These are phyloP conservation scores for Aspergillus tubingensis DNA, from an alignment of 2,329 filamentous ascomycete genomes.

Conservation along the genomic window DNA sequence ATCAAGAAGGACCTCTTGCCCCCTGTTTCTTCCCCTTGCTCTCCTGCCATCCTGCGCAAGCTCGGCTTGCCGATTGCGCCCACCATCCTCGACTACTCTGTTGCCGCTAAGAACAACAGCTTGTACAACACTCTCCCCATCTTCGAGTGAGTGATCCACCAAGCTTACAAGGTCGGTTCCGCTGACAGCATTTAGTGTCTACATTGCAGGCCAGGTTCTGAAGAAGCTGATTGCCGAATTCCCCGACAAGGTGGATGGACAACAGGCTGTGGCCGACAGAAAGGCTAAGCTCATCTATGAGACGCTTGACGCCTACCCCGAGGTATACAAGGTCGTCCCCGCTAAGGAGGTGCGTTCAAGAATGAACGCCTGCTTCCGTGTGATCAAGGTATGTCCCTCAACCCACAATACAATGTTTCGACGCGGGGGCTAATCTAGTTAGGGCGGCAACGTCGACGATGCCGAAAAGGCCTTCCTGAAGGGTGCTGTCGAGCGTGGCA, in stretches of 20 bases:
- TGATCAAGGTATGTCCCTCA: conserved; percentile 50
- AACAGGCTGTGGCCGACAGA: conserved; percentile 69
- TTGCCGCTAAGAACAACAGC: conserved; percentile 87
- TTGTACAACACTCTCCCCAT: conserved; percentile 96
- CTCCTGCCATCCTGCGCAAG: conserved; percentile 68
- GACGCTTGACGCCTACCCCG: conserved; percentile 71
- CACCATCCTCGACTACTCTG: conserved; percentile 78
- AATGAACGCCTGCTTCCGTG: conserved; percentile 95
- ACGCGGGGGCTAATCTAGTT: conserved; percentile 18
- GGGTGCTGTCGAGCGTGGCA: conserved; percentile 65
- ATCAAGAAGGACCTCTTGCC: conserved; percentile 79
- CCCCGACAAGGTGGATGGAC: conserved; percentile 70
- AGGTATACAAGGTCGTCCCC: conserved; percentile 77
- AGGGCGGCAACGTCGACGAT: conserved; percentile 63
- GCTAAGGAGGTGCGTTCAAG: conserved; percentile 73
- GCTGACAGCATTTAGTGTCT: conserved; percentile 63
- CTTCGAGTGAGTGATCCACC: conserved; percentile 51
- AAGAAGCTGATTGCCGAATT: conserved; percentile 68
- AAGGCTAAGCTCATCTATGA: conserved; percentile 79
- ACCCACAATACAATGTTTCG: not conserved
- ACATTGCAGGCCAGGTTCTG: conserved; percentile 85
- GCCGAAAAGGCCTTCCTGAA: conserved; percentile 77
- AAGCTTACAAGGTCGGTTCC: too few species aligned
- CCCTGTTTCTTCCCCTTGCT: conserved; percentile 65
- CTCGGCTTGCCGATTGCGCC: conserved; percentile 63